Conservation (phyloP, 2,329 filamentous ascomycete species). For the Apiospora hydei region DNA sequence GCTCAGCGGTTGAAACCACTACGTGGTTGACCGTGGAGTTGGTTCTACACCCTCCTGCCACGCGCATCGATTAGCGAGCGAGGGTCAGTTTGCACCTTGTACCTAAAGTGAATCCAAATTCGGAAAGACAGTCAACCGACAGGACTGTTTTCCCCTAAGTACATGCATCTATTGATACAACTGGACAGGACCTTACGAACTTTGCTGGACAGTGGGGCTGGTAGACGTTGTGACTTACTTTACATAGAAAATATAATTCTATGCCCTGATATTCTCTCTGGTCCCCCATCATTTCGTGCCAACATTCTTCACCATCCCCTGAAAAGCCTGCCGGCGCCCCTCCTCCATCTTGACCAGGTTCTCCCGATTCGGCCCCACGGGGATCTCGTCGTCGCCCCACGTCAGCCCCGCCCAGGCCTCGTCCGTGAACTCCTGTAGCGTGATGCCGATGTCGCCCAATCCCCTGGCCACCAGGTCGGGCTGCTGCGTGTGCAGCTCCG, state of each 20-base stretch:
- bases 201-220: background rate
- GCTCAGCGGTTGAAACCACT: background rate
- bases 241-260: background rate
- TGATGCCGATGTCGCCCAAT: constrained; percentile 45
- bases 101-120: no score
- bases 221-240: no score
- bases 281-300: background rate
- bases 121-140: background rate
- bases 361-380: constrained; percentile 33
- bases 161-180: no score
- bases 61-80: no score
- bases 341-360: constrained; percentile 33
- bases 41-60: background rate
- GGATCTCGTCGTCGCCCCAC: constrained; percentile 48
- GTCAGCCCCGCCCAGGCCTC: constrained; percentile 53
- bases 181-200: no score
- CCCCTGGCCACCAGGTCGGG: constrained; percentile 44
- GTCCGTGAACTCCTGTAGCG: constrained; percentile 50
- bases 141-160: no score
- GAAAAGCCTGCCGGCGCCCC: constrained; percentile 26
- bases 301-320: constrained; percentile 15
- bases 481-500: constrained; percentile 56
- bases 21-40: background rate
- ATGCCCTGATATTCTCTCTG: background rate
- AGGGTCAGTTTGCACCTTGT: background rate